A percentile compares a stretch with the other conserved stretches of the same genome.
phyloP scores from a whole-genome alignment of 2,329 filamentous ascomycete species.

The Phialocephala subalpina region DNA sequence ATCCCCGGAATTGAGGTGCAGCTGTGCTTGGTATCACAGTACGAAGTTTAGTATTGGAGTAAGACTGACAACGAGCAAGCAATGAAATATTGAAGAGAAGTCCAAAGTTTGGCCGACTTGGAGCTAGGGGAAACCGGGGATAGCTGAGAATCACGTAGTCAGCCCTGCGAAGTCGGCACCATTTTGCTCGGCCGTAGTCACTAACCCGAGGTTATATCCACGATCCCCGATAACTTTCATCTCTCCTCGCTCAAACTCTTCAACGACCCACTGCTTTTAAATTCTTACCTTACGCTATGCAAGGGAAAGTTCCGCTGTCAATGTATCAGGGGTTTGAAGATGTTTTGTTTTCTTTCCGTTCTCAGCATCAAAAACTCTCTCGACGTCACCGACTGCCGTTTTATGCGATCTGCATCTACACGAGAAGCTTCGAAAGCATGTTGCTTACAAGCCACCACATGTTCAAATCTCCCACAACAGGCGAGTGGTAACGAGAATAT shows the following conservation, averaged over 20 bases:
- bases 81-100: not conserved
- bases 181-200: not conserved
- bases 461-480: not conserved
- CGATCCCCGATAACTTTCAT: not conserved
- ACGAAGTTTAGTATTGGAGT: not conserved
- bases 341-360: not conserved
- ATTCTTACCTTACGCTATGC: not conserved
- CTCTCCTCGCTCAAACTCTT: not conserved
- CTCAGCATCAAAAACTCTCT: not conserved
- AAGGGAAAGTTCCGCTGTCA: constrained; percentile 1
- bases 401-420: not conserved
- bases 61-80: not conserved
- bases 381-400: not conserved
- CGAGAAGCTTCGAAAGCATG: not conserved
- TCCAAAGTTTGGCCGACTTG: not conserved
- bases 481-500: not conserved
- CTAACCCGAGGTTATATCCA: not conserved
- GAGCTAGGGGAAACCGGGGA: not conserved
- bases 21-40: not conserved
- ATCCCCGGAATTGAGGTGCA: not conserved
- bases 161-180: not conserved
- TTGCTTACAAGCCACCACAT: constrained; percentile 9
- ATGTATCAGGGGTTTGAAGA: not conserved
- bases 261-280: constrained; percentile 5
- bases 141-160: not conserved